These are phyloP conservation scores for Botrytis byssoidea DNA, from an alignment of 2,329 filamentous ascomycete genomes.

Conservation along the genomic window DNA sequence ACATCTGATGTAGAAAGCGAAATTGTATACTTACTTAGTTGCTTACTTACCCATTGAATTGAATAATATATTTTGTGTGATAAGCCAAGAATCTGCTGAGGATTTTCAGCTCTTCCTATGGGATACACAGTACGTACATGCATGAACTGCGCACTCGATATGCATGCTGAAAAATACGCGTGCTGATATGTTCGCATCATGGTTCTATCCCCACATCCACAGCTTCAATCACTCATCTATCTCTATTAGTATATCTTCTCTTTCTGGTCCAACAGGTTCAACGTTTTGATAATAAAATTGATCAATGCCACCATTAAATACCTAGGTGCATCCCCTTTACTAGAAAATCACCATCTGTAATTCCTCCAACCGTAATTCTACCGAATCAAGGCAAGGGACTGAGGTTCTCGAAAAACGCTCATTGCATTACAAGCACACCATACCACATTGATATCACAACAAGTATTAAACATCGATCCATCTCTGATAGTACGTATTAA, in stretches of 20 bases:
- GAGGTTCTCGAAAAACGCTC: neutral
- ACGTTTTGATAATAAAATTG: slow-evolving; percentile 22
- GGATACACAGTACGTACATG: neutral
- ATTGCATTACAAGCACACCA: neutral
- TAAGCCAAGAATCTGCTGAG: neutral
- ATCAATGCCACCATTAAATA: slow-evolving; percentile 11
- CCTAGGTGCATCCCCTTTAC: neutral
- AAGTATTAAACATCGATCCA: neutral
- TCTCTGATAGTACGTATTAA: neutral
- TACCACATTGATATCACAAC: neutral
- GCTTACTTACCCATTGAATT: neutral
- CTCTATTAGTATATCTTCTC: neutral
- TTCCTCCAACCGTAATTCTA: neutral
- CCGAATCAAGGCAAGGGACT: neutral
- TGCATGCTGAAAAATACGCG: neutral
- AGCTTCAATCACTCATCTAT: neutral
- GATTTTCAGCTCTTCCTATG: neutral
- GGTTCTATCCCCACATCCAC: neutral
- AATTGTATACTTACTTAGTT: neutral
- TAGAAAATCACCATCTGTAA: neutral
- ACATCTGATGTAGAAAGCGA: neutral
- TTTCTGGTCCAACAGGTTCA: neutral
- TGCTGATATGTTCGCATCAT: neutral
- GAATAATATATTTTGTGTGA: neutral
- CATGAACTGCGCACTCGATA: neutral